Percentiles rank a stretch among this genome's conserved stretches.
Conservation (phyloP, 129 eudicot species). For the Rutidosis leptorrhynchoides region DNA sequence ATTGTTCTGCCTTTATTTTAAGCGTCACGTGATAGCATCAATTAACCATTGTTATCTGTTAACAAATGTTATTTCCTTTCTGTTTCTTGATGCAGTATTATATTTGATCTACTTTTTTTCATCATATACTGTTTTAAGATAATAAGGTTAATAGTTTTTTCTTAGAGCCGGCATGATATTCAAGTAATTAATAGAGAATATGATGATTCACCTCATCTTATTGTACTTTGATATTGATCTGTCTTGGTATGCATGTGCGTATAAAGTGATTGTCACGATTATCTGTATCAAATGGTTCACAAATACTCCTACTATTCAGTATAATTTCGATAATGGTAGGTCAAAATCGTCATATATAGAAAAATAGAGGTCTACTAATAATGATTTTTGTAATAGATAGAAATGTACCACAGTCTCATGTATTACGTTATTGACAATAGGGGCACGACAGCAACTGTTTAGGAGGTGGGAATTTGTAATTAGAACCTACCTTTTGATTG, state of each 20-base stretch:
- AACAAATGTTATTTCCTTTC: background rate
- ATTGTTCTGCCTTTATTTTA: background rate
- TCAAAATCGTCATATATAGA: background rate
- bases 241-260: background rate
- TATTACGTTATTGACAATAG: constrained; percentile 6
- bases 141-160: background rate
- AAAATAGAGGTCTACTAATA: background rate
- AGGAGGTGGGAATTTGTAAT: constrained; percentile 11
- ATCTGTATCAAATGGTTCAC: background rate
- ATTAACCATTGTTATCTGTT: constrained; percentile 3
- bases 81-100: constrained; percentile 20
- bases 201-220: background rate
- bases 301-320: background rate
- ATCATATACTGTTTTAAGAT: background rate
- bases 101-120: background rate
- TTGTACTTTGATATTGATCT: background rate
- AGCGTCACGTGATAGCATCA: background rate
- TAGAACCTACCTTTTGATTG: constrained; percentile 27
- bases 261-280: background rate
- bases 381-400: background rate
- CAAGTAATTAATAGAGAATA: background rate
- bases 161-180: background rate
- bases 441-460: constrained; percentile 3
- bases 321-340: background rate
- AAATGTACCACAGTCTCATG: background rate